phyloP scores from a whole-genome alignment of 2,329 filamentous ascomycete species.

The Phaeosphaeriaceae sp. region DNA sequence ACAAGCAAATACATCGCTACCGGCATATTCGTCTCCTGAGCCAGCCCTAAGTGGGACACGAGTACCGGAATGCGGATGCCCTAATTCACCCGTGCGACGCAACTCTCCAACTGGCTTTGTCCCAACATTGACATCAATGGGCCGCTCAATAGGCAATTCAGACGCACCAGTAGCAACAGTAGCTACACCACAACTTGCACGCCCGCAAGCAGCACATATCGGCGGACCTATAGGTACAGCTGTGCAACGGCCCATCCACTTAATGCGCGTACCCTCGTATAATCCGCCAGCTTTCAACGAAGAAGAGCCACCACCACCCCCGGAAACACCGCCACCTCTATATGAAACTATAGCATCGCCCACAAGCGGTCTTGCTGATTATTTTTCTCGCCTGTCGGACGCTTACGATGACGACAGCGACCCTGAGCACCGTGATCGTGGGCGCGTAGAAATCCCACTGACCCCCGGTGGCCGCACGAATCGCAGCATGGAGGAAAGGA shows the following conservation, averaged over 20 bases:
- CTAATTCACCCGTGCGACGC: conserved; percentile 64
- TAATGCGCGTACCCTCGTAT: conserved; percentile 82
- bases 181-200: conserved; percentile 53
- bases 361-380: conserved; percentile 77
- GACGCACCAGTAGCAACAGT: conserved; percentile 18
- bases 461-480: conserved; percentile 68
- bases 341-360: conserved; percentile 81
- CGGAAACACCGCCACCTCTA: conserved; percentile 81
- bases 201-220: conserved; percentile 55
- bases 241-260: conserved; percentile 76
- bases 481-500: conserved; percentile 67
- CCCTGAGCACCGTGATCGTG: conserved; percentile 47
- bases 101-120: conserved; percentile 57
- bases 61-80: conserved; percentile 67
- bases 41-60: conserved; percentile 36
- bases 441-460: conserved; percentile 63
- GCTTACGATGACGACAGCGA: conserved; percentile 66
- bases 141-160: conserved; percentile 39
- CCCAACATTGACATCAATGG: conserved; percentile 66
- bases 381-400: conserved; percentile 80
- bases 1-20: conserved; percentile 84
- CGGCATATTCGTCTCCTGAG: conserved; percentile 73
- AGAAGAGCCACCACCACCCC: conserved; percentile 74
- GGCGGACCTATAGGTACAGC: conserved; percentile 54
- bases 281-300: conserved; percentile 88